Conservation (phyloP, 768 basidiomycete genomes). For the Suillus hirtellus region DNA sequence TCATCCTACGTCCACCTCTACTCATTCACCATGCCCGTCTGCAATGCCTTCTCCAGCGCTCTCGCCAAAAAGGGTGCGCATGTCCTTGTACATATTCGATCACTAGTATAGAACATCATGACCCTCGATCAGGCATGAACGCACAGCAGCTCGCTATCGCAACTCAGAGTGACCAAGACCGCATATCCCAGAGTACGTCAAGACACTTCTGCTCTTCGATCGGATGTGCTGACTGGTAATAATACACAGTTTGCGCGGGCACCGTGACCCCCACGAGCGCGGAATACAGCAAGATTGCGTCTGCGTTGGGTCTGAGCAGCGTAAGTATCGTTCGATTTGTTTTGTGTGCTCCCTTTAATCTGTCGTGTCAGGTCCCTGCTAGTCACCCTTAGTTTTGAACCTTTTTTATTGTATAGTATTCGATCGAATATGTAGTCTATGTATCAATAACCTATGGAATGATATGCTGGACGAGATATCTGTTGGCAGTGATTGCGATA, state of each 20-base stretch:
- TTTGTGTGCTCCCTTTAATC: background rate
- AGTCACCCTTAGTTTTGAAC: background rate
- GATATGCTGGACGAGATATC: background rate
- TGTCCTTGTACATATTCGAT: background rate
- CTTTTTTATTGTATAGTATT: background rate
- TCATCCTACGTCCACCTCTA: background rate
- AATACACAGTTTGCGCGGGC: conserved; percentile 49
- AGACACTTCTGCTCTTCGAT: background rate
- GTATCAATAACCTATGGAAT: background rate
- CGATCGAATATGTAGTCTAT: background rate
- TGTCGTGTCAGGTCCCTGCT: background rate
- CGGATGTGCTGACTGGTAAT: background rate
- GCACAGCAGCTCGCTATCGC: background rate
- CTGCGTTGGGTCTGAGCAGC: conserved; percentile 30
- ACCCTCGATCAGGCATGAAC: background rate
- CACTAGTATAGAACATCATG: background rate
- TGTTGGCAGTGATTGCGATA: conserved; percentile 1
- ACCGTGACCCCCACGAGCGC: conserved; percentile 38
- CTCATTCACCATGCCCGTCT: background rate
- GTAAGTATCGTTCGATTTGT: conserved; percentile 19
- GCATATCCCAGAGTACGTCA: background rate
- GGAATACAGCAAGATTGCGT: conserved; percentile 53
- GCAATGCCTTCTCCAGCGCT: conserved; percentile 1
- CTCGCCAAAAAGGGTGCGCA: background rate
- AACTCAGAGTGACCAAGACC: background rate